A percentile compares a stretch with the other conserved stretches of the same genome.
Conservation (phyloP, 2,329 filamentous ascomycete species). For the Triangularia setosa region DNA sequence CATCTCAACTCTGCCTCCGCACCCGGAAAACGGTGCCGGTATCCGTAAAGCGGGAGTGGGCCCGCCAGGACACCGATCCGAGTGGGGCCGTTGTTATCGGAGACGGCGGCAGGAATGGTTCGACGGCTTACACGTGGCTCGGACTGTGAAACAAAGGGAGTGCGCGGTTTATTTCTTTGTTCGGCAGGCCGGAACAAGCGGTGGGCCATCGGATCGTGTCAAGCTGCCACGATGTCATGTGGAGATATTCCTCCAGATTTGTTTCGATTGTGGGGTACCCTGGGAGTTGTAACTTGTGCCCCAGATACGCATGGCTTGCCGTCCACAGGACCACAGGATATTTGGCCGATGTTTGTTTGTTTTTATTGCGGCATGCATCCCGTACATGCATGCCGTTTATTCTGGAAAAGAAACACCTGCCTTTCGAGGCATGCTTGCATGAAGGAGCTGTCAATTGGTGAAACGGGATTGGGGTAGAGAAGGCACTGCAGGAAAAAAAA, state of each 20-base stretch:
- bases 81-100: background rate
- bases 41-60: background rate
- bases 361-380: background rate
- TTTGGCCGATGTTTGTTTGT: background rate
- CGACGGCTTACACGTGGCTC: background rate
- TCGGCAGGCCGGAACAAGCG: no score
- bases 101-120: background rate
- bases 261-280: background rate
- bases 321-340: no score
- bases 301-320: background rate
- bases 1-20: background rate
- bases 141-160: background rate
- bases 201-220: background rate
- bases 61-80: background rate
- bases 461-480: background rate
- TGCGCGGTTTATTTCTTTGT: background rate
- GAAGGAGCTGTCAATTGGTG: background rate
- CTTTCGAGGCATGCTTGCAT: no score
- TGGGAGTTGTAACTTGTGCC: background rate
- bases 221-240: background rate
- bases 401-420: background rate
- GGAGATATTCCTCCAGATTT: background rate
- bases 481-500: background rate
- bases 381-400: no score
- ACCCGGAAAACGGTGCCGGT: background rate